These are phyloP conservation scores for Marchantia polymorpha DNA, from an alignment of 225 moss, liverwort and hornwort species.

Conservation along the genomic window DNA sequence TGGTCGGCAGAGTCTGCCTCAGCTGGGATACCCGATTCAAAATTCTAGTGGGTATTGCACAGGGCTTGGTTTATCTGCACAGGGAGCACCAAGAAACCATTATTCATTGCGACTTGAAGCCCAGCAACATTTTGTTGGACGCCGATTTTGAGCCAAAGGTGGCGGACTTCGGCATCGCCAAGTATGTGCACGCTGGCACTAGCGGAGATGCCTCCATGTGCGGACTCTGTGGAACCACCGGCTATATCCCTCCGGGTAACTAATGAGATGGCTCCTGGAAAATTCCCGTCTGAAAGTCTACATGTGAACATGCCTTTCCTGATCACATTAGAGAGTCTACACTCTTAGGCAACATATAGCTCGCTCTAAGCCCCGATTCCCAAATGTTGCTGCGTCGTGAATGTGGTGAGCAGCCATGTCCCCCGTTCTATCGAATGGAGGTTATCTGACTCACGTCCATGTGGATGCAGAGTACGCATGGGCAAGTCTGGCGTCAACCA, in stretches of 20 bases:
- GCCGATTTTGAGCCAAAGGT: constrained; percentile 18
- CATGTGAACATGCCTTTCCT: too few species aligned
- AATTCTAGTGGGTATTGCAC: constrained; percentile 18
- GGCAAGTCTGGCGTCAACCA: constrained; percentile 4
- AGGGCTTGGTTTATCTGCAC: constrained; percentile 14
- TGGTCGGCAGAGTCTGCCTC: not conserved
- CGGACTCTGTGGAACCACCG: constrained; percentile 5
- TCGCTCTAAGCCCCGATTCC: not conserved
- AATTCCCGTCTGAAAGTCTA: too few species aligned
- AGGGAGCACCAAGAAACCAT: constrained; percentile 12
- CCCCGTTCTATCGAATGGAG: not conserved
- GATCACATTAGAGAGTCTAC: too few species aligned
- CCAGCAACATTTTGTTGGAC: constrained; percentile 23
- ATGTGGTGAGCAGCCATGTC: too few species aligned
- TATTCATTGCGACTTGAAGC: constrained; percentile 24
- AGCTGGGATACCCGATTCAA: constrained; percentile 17
- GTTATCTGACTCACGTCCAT: not conserved
- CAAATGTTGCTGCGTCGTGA: not conserved
- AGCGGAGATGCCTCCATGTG: constrained; percentile 7
- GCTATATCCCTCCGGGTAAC: constrained; percentile 25
- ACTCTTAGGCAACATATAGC: too few species aligned
- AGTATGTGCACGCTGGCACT: not conserved
- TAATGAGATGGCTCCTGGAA: too few species aligned
- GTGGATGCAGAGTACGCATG: constrained; percentile 14
- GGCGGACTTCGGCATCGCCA: constrained; percentile 21